Base-by-base conservation (phyloP, 805 yeast genomes). In the Metschnikowia dekortorum region DNA sequence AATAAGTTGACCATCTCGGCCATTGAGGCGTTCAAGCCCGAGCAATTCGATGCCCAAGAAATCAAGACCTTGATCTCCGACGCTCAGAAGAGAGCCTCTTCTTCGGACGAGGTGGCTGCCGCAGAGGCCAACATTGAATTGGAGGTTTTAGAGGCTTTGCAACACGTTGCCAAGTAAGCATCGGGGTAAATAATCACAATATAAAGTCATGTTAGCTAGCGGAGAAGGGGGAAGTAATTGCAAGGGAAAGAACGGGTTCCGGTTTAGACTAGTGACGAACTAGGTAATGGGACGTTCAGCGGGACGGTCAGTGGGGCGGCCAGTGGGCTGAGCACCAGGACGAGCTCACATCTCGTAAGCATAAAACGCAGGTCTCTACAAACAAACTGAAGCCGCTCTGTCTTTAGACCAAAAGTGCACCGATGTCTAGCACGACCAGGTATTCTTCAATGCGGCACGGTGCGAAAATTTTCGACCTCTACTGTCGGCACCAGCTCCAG, bases 111-210 rank as follows among this genome's bases (percentile, higher is more conserved):
- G 76, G 81, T 80, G 52, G 87, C 82, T 58, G 94, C 95, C 62
- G 95, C 96, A 59, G 96, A 88, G 77, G 98, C 98, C 65, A 83
- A 85, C 71, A 89, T 94, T 68, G 94, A 92, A 80, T 79, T 92
- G 67, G 97, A 94, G 77, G 96, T 94, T 51, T 83, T 94, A 69
- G 97, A 92, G 83, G 94, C 96, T 63, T 80, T 92, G 69, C 86
- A 87, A 71, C 81, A 85, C 62, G 83, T 85, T 70, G 89, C 88
- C 62, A 84, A 85, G 74, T 84, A 81, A 66, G 56, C 33, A 30
- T 18, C 31, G 14, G 52, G 36, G 28, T 39, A 39, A 28, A 9
- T 35, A 16, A 33, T 33, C 46, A 16, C 28, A 18, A 38, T 45
- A 45, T 36, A 38, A 35, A 14, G 48, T 39, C 49, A 39, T 39